phyloP scores from a whole-genome alignment of 495 filamentous ascomycete species.

The Rostrohypoxylon terebratum region DNA sequence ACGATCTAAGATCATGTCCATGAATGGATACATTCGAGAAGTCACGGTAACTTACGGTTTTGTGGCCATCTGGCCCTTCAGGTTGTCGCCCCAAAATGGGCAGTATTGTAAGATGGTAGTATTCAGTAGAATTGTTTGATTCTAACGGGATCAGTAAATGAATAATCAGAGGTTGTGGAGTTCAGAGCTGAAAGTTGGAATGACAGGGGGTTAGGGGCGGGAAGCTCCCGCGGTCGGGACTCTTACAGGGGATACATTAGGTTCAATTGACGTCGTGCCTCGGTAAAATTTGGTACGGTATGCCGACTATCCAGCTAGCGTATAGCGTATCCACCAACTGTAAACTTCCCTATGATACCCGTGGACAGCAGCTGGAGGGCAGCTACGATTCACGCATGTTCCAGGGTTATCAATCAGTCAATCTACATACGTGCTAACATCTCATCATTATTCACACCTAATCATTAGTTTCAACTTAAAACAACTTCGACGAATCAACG shows the following conservation, averaged over 20 bases:
- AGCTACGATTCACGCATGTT: not conserved
- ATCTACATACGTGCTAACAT: not conserved
- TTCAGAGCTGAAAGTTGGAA: slow-evolving; percentile 23
- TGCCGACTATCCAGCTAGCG: not conserved
- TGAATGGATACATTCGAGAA: not conserved
- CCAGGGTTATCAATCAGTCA: not conserved
- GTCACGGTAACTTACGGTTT: slow-evolving; percentile 23
- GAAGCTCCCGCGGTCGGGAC: slow-evolving; percentile 23
- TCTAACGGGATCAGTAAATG: not conserved
- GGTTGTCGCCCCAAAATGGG: slow-evolving; percentile 6
- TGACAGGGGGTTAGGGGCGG: slow-evolving; percentile 24
- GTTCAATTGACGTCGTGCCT: slow-evolving; percentile 32
- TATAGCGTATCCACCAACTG: slow-evolving; percentile 5
- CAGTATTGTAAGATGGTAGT: not conserved
- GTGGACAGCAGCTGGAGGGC: no score
- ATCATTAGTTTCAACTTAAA: not conserved
- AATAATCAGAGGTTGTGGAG: slow-evolving; percentile 23
- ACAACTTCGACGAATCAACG: not conserved
- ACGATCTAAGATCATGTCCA: not conserved
- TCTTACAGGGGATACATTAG: slow-evolving; percentile 4
- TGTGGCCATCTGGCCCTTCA: slow-evolving; percentile 40
- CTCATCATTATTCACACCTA: not conserved
- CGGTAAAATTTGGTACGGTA: slow-evolving; percentile 30
- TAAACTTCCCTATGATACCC: slow-evolving; percentile 1
- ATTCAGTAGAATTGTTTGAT: not conserved